Percentiles rank a stretch among this genome's conserved stretches.
These are phyloP conservation scores for Purshia tridentata DNA, from an alignment of 306 rosid genomes.

Conservation along the genomic window DNA sequence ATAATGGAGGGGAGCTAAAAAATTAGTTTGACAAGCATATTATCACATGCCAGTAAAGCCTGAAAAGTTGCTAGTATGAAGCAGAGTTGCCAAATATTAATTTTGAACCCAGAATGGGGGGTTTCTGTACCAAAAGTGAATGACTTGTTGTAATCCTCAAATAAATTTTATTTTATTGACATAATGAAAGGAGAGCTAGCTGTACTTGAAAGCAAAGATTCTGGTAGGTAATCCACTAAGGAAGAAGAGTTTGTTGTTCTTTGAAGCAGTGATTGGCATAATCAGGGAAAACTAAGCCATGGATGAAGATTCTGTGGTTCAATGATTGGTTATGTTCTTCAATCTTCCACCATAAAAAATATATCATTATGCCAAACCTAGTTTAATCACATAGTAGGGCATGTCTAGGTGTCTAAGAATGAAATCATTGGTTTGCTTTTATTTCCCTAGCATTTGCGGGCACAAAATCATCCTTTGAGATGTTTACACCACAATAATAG, in stretches of 20 bases:
- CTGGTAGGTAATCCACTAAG: not conserved
- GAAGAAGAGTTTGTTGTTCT: constrained; percentile 4
- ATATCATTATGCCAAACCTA: constrained; percentile 3
- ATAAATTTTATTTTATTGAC: not conserved
- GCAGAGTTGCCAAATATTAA: not conserved
- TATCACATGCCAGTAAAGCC: too few species aligned
- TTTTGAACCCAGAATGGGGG: not conserved
- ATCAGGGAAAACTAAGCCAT: constrained; percentile 15
- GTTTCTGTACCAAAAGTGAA: not conserved
- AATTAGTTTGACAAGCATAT: too few species aligned
- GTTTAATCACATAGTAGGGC: constrained; percentile 5
- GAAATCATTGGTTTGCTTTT: not conserved
- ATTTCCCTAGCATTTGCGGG: not conserved
- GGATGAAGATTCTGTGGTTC: constrained; percentile 14
- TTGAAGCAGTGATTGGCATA: constrained; percentile 14
- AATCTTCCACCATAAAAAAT: constrained; percentile 9
- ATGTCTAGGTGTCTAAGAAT: not conserved
- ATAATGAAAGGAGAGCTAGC: constrained; percentile 7
- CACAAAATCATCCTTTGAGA: not conserved
- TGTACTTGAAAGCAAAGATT: constrained; percentile 24
- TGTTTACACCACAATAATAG: not conserved
- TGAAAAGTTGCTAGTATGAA: too few species aligned
- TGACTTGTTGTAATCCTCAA: not conserved
- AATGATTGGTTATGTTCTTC: constrained; percentile 17
- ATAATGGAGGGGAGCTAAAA: not conserved